Conservation (phyloP, 768 basidiomycete genomes). For the Phlegmacium glaucopus region DNA sequence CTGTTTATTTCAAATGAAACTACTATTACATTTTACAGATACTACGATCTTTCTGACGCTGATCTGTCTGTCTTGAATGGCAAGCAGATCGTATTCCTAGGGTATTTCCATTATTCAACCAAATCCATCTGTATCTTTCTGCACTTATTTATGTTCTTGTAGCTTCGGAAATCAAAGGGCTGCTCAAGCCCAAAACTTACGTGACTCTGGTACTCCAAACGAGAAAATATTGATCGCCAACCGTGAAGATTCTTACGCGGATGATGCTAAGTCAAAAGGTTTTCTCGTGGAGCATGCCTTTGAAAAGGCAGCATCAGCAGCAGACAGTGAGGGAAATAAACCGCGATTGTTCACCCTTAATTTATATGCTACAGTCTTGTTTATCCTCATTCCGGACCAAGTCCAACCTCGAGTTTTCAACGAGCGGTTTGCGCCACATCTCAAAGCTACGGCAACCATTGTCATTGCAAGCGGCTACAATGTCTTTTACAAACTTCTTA, state of each 20-base stretch:
- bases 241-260: conserved; percentile 54
- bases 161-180: conserved; percentile 68
- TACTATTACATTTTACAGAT: too few species aligned
- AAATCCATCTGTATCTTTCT: too few species aligned
- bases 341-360: background rate
- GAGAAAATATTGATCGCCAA: conserved; percentile 60
- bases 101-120: conserved; percentile 29
- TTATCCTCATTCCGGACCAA: conserved; percentile 62
- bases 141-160: background rate
- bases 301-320: conserved; percentile 47
- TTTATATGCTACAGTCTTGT: conserved; percentile 39
- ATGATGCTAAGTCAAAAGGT: conserved; percentile 51
- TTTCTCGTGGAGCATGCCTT: conserved; percentile 59
- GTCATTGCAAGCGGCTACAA: conserved; percentile 67
- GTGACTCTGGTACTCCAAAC: conserved; percentile 60
- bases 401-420: conserved; percentile 64
- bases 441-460: conserved; percentile 47
- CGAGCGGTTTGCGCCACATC: conserved; percentile 42
- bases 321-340: conserved; percentile 41
- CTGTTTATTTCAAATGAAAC: too few species aligned
- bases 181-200: conserved; percentile 62
- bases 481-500: conserved; percentile 56
- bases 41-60: conserved; percentile 64
- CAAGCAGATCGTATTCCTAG: conserved; percentile 59
- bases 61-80: conserved; percentile 41